Evolutionary conservation across 345 rosid genomes (phyloP).

Genomic region (Carallia pectinifolia): DNA sequence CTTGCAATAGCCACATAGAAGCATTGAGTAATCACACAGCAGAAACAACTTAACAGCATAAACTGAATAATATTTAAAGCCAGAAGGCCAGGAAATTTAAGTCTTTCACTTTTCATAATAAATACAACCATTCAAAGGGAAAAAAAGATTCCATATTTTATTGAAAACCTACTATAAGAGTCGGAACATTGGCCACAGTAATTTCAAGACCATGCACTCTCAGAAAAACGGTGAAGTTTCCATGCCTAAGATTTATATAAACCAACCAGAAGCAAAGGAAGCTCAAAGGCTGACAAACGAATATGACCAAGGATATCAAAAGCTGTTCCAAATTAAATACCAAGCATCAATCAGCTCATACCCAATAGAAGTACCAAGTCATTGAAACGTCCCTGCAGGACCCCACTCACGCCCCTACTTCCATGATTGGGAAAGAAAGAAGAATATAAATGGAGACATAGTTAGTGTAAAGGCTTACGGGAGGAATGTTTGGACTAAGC

Average conservation of each 20-base stretch:
- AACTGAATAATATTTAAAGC: not conserved
- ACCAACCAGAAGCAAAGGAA: not conserved
- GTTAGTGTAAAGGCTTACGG: conserved; percentile 29
- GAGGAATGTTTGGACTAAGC: conserved; percentile 50
- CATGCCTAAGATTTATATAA: not conserved
- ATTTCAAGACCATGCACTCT: not conserved
- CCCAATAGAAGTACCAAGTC: not conserved
- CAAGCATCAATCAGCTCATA: not conserved
- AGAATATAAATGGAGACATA: not conserved
- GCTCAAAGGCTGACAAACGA: not conserved
- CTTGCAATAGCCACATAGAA: too few species aligned
- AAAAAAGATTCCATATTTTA: not conserved
- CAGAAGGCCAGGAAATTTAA: not conserved
- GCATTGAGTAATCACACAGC: too few species aligned
- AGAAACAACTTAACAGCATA: not conserved
- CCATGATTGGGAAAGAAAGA: not conserved
- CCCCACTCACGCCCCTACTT: too few species aligned
- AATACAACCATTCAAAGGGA: not conserved
- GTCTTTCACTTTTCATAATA: not conserved
- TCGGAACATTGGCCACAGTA: not conserved
- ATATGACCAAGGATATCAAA: not conserved
- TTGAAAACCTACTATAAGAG: not conserved
- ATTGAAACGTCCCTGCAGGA: too few species aligned
- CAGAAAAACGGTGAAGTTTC: not conserved
- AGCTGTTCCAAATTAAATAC: not conserved